Evolutionary conservation across 2,329 filamentous ascomycete species (phyloP).

Genomic region (Colletotrichum sp.): DNA sequence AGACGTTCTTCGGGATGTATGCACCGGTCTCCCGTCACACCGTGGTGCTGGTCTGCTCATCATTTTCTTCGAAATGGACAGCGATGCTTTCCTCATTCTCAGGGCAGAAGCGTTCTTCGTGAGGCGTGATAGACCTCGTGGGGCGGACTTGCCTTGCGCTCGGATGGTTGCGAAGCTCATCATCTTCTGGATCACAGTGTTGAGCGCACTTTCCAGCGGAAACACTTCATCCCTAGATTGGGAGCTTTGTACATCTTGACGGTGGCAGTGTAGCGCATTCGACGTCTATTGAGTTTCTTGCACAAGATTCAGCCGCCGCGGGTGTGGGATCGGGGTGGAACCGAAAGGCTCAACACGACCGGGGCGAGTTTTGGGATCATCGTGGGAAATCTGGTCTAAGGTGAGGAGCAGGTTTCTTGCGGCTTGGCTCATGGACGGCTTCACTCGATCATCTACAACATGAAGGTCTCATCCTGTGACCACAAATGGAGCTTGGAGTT

Average conservation of each 20-base stretch:
- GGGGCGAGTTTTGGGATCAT: no score
- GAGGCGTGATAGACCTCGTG: rapidly evolving
- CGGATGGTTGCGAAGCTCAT: background rate
- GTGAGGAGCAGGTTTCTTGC: background rate
- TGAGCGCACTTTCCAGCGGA: no score
- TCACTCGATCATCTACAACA: rapidly evolving
- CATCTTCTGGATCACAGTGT: rapidly evolving
- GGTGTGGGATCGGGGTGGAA: no score
- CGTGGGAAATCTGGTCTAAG: background rate
- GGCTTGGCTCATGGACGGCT: background rate
- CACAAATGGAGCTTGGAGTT: no score
- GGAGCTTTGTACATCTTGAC: background rate
- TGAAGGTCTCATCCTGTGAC: rapidly evolving
- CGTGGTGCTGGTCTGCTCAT: background rate
- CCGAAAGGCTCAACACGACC: no score
- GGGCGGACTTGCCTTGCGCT: background rate
- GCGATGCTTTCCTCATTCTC: background rate
- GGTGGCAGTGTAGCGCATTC: background rate
- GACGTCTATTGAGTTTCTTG: background rate
- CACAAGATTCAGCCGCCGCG: rapidly evolving
- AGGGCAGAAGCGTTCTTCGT: background rate
- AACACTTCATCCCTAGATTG: background rate
- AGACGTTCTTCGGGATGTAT: background rate
- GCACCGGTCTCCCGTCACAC: background rate
- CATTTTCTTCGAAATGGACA: rapidly evolving